phyloP scores from a whole-genome alignment of 306 rosid genomes.

The Lablab purpureus region DNA sequence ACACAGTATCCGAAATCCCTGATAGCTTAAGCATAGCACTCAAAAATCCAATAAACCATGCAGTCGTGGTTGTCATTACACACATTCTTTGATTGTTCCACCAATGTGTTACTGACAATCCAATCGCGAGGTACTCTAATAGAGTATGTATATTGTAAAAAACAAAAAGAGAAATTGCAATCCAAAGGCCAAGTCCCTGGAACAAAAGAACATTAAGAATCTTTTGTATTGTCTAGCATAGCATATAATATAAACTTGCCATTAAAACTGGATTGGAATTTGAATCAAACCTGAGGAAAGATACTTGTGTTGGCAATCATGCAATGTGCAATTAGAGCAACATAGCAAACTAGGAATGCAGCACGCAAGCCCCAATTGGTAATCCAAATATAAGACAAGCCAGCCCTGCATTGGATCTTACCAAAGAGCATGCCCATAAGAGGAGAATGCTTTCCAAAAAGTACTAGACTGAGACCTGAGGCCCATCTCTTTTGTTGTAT shows the following conservation, averaged over 20 bases:
- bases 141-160: slow-evolving; percentile 45
- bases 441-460: slow-evolving; percentile 64
- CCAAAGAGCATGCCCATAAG: slow-evolving; percentile 53
- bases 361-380: slow-evolving; percentile 53
- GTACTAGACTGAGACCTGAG: slow-evolving; percentile 64
- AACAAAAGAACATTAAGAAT: neutral
- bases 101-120: slow-evolving; percentile 67
- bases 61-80: slow-evolving; percentile 53
- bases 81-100: slow-evolving; percentile 81
- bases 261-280: neutral
- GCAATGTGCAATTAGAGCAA: slow-evolving; percentile 64
- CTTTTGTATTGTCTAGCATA: neutral
- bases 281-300: slow-evolving; percentile 69
- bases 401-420: slow-evolving; percentile 62
- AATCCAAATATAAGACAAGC: slow-evolving; percentile 59
- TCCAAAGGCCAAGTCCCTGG: slow-evolving; percentile 56
- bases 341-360: slow-evolving; percentile 56
- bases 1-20: slow-evolving; percentile 62
- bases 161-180: slow-evolving; percentile 50
- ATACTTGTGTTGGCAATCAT: slow-evolving; percentile 67
- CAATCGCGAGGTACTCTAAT: slow-evolving; percentile 46
- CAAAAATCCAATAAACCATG: slow-evolving; percentile 61
- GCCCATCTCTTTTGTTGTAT: slow-evolving; percentile 79
- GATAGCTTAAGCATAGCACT: slow-evolving; percentile 53
- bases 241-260: neutral